These are phyloP conservation scores for Albatrellus ellisii DNA, from an alignment of 768 basidiomycete genomes.

Conservation along the genomic window DNA sequence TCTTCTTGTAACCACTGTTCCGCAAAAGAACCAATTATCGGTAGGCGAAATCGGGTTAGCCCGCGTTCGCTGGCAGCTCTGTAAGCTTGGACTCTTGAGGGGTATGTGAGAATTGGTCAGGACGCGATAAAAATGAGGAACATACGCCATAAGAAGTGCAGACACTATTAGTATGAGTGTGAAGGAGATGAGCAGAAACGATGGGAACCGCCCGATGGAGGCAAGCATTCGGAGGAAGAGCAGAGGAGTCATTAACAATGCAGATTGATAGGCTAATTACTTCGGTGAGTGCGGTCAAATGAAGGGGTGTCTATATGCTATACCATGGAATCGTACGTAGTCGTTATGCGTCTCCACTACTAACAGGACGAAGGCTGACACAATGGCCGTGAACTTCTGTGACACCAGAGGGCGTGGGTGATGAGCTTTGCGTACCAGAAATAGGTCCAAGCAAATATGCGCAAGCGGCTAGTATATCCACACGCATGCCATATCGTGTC, in stretches of 20 bases:
- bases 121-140: constrained; percentile 4
- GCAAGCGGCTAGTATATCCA: constrained; percentile 51
- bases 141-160: constrained; percentile 45
- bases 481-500: constrained; percentile 51
- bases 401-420: constrained; percentile 45
- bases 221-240: constrained; percentile 41
- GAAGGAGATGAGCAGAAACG: constrained; percentile 36
- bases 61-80: constrained; percentile 36
- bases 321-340: constrained; percentile 69
- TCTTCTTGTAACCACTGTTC: constrained; percentile 61
- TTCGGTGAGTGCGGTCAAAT: constrained; percentile 7
- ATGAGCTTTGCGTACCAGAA: constrained; percentile 37
- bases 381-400: constrained; percentile 45
- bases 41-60: constrained; percentile 46
- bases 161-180: constrained; percentile 31
- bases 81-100: constrained; percentile 34
- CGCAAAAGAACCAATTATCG: constrained; percentile 49
- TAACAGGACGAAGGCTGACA: constrained; percentile 45
- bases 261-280: constrained; percentile 61
- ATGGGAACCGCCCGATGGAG: constrained; percentile 37
- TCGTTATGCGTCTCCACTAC: constrained; percentile 70
- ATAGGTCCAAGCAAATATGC: constrained; percentile 60
- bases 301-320: constrained; percentile 5
- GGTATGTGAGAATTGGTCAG: not conserved
- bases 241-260: constrained; percentile 52